A percentile compares a stretch with the other conserved stretches of the same genome.
Evolutionary conservation across 2,329 filamentous ascomycete genomes (phyloP).

Genomic region (Venturia nashicola): DNA sequence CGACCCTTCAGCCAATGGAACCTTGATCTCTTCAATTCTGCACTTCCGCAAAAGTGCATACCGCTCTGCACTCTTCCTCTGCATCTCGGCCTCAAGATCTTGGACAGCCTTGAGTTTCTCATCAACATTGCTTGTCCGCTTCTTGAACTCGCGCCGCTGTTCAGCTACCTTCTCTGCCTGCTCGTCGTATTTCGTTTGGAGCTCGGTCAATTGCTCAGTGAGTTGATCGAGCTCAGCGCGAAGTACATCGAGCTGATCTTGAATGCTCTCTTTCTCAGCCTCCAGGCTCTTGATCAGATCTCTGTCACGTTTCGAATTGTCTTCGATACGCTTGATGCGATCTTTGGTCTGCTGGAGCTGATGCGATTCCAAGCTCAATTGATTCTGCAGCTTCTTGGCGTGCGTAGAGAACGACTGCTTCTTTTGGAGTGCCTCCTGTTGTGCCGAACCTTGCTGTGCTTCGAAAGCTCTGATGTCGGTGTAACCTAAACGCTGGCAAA

Average conservation of each 20-base stretch:
- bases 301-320: slow-evolving; percentile 52
- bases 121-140: slow-evolving; percentile 75
- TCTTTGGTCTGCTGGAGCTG: slow-evolving; percentile 57
- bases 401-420: slow-evolving; percentile 79
- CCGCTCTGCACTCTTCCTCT: slow-evolving; percentile 72
- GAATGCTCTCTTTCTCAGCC: slow-evolving; percentile 60
- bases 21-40: slow-evolving; percentile 82
- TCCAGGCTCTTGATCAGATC: slow-evolving; percentile 58
- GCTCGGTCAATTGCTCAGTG: slow-evolving; percentile 56
- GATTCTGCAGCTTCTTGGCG: slow-evolving; percentile 47
- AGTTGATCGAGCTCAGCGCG: slow-evolving; percentile 68
- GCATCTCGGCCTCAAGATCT: slow-evolving; percentile 70
- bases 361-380: slow-evolving; percentile 54
- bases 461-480: slow-evolving; percentile 86
- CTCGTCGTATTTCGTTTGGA: slow-evolving; percentile 54
- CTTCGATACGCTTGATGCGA: slow-evolving; percentile 57
- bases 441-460: slow-evolving; percentile 79
- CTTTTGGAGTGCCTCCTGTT: slow-evolving; percentile 81
- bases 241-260: slow-evolving; percentile 58
- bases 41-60: slow-evolving; percentile 78
- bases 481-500: slow-evolving; percentile 81
- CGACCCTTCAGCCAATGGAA: slow-evolving; percentile 66
- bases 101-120: slow-evolving; percentile 60
- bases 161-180: slow-evolving; percentile 67
- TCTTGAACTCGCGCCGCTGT: slow-evolving; percentile 68